Evolutionary conservation across 2,329 filamentous ascomycete species (phyloP).

Genomic region (Penicillium sp.): DNA sequence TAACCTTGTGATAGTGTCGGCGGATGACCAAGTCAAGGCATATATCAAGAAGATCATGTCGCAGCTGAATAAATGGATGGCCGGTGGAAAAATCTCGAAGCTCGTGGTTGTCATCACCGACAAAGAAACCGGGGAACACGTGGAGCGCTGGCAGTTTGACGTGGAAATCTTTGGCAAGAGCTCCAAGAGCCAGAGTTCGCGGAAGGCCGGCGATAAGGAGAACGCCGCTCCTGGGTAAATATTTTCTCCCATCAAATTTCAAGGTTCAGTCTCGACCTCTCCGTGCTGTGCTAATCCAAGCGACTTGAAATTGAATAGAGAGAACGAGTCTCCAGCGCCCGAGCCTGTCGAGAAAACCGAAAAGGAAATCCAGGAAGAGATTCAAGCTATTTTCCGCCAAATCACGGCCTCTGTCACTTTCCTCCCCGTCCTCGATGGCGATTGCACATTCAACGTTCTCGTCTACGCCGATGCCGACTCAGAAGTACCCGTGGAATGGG

Average conservation of each 20-base stretch:
- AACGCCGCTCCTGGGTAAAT: conserved; percentile 66
- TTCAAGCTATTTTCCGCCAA: conserved; percentile 95
- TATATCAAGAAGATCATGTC: conserved; percentile 99
- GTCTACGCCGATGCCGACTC: conserved; percentile 97
- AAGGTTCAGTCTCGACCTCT: background rate
- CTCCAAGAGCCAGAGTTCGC: conserved; percentile 57
- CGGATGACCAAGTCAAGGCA: conserved; percentile 96
- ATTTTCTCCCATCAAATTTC: background rate
- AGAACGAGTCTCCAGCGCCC: conserved; percentile 34
- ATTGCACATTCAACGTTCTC: conserved; percentile 98
- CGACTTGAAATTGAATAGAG: conserved; percentile 31
- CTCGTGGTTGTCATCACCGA: conserved; percentile 95
- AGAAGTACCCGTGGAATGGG: conserved; percentile 97
- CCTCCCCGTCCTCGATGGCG: conserved; percentile 86
- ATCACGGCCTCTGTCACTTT: conserved; percentile 98
- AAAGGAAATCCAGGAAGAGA: conserved; percentile 90
- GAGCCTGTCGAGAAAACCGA: conserved; percentile 77
- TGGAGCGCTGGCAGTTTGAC: conserved; percentile 98
- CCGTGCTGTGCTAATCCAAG: background rate
- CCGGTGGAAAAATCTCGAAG: conserved; percentile 94
- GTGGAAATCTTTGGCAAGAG: conserved; percentile 68
- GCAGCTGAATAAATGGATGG: conserved; percentile 97
- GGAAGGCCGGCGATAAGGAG: conserved; percentile 68
- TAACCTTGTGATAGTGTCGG: conserved; percentile 67
- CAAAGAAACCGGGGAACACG: conserved; percentile 94